Evolutionary conservation across 441 rosid genomes (phyloP).

Genomic region (Croton laevigatus): DNA sequence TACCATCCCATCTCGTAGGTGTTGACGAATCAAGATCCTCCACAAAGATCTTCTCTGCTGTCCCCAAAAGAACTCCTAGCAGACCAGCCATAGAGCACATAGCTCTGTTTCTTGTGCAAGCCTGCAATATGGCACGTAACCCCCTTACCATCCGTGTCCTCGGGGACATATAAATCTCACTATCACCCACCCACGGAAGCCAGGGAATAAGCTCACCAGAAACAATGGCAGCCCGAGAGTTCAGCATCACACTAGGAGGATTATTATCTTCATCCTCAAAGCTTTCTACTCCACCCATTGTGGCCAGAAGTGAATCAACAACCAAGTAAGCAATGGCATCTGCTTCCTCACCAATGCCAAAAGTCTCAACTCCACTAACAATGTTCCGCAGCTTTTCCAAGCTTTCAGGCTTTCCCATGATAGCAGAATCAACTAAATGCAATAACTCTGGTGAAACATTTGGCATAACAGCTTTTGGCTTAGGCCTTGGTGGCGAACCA

Average conservation of each 20-base stretch:
- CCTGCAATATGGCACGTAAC: conserved; percentile 83
- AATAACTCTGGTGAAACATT: conserved; percentile 97
- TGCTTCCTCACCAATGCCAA: conserved; percentile 70
- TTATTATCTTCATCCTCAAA: conserved; percentile 94
- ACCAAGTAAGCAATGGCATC: conserved; percentile 82
- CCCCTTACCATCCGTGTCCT: conserved; percentile 96
- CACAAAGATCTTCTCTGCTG: conserved; percentile 78
- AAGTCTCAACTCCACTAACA: conserved; percentile 74
- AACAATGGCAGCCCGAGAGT: conserved; percentile 96
- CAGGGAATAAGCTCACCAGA: conserved; percentile 93
- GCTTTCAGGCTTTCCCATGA: conserved; percentile 98
- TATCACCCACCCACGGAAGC: conserved; percentile 81
- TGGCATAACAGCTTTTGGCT: conserved; percentile 75
- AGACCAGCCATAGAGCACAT: conserved; percentile 97
- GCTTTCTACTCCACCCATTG: conserved; percentile 99
- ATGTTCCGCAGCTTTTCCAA: conserved; percentile 83
- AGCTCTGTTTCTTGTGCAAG: conserved; percentile 98
- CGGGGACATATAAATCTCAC: conserved; percentile 71
- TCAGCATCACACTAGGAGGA: conserved; percentile 99
- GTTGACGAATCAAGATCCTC: conserved; percentile 52
- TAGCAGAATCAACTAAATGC: conserved; percentile 98
- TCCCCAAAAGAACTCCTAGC: conserved; percentile 78
- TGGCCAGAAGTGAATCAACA: conserved; percentile 96
- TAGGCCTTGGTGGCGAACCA: conserved; percentile 64
- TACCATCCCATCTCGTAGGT: conserved; percentile 65